A percentile compares a stretch with the other conserved stretches of the same genome.
Conservation (phyloP, 2,329 filamentous ascomycete species). For the Cladobotryum mycophilum region DNA sequence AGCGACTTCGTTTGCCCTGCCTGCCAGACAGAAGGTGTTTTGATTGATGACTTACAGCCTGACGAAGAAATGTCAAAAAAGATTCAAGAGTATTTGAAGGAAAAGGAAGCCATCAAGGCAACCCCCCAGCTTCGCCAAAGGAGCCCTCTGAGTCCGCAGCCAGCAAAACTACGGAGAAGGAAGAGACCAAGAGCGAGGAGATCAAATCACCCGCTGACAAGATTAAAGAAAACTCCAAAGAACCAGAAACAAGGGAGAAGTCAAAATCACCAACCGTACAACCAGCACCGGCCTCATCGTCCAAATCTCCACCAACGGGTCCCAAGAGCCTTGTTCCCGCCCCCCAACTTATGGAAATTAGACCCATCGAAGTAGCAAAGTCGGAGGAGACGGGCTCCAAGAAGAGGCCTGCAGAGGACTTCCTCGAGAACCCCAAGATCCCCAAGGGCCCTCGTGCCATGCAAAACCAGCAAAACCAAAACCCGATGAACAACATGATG, state of each 20-base stretch:
- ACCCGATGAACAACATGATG: conserved; percentile 42
- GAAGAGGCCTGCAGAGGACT: conserved; percentile 78
- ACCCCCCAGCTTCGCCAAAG: conserved; percentile 27
- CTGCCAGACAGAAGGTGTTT: conserved; percentile 82
- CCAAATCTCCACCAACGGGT: conserved; percentile 24
- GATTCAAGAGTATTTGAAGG: conserved; percentile 66
- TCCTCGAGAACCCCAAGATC: conserved; percentile 56
- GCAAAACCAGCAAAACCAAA: conserved; percentile 48
- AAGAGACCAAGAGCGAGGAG: conserved; percentile 34
- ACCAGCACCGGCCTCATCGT: conserved; percentile 3
- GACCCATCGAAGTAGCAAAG: conserved; percentile 23
- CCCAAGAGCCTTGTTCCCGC: conserved; percentile 25
- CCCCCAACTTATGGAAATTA: conserved; percentile 30
- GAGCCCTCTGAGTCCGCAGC: conserved; percentile 13
- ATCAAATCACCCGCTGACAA: conserved; percentile 24
- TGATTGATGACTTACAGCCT: conserved; percentile 82
- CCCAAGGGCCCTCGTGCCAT: conserved; percentile 61
- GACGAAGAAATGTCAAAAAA: conserved; percentile 74
- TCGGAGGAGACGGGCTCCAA: conserved; percentile 44
- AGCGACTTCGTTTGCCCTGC: conserved; percentile 94
- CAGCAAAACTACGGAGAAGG: conserved; percentile 27
- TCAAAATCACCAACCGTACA: conserved; percentile 28
- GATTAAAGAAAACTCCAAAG: conserved; percentile 13
- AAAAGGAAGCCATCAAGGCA: conserved; percentile 48
- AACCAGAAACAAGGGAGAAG: conserved; percentile 24